Percentiles rank a stretch among this genome's conserved stretches.
These are phyloP conservation scores for Chaetomium fimeti DNA, from an alignment of 495 filamentous ascomycete genomes.

Conservation along the genomic window DNA sequence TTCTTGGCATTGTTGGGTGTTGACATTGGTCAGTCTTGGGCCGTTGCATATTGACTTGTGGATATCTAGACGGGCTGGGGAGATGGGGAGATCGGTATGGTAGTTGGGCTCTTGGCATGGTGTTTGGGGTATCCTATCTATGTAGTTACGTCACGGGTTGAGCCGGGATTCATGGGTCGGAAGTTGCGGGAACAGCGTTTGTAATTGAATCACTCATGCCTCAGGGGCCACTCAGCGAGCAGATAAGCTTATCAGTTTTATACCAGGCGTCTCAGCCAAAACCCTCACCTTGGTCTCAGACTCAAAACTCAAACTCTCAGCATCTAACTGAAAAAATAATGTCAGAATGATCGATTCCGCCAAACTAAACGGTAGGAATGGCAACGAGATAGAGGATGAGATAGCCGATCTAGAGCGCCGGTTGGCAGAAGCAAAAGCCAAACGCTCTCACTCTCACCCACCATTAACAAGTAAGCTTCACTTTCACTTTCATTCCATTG, in stretches of 20 bases:
- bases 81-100: constrained; percentile 3
- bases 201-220: constrained; percentile 13
- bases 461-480: constrained; percentile 4
- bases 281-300: too few species aligned
- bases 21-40: background rate
- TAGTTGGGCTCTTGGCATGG: constrained; percentile 11
- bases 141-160: background rate
- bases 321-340: background rate
- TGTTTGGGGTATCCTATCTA: constrained; percentile 21
- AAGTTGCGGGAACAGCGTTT: constrained; percentile 11
- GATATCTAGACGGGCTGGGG: background rate
- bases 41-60: background rate
- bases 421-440: constrained; percentile 38
- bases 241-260: constrained; percentile 24
- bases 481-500: background rate
- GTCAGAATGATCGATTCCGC: constrained; percentile 10
- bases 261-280: background rate
- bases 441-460: constrained; percentile 16
- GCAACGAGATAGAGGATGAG: constrained; percentile 30
- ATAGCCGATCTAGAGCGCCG: constrained; percentile 43
- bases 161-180: background rate
- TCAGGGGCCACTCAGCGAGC: constrained; percentile 1
- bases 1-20: background rate
- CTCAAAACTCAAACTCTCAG: background rate
- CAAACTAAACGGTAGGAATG: background rate